These are phyloP conservation scores for Neoascochyta sp. DNA, from an alignment of 2,329 filamentous ascomycete genomes.

Conservation along the genomic window DNA sequence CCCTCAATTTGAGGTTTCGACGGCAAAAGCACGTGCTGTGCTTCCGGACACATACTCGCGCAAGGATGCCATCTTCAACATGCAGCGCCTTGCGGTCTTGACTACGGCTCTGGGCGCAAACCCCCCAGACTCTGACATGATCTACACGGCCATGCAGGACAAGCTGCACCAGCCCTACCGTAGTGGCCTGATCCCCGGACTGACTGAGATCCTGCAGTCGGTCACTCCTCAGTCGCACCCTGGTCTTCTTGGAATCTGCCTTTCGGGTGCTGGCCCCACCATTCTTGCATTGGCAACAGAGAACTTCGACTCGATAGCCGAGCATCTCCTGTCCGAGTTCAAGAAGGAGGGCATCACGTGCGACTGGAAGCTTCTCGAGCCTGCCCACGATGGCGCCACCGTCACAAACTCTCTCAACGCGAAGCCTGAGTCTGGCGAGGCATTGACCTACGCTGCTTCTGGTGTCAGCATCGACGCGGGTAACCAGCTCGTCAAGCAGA, in stretches of 20 bases:
- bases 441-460: constrained; percentile 83
- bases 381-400: constrained; percentile 66
- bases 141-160: constrained; percentile 98
- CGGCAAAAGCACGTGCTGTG: constrained; percentile 81
- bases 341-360: constrained; percentile 69
- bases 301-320: constrained; percentile 83
- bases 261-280: constrained; percentile 91
- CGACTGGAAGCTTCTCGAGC: constrained; percentile 82
- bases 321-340: constrained; percentile 72
- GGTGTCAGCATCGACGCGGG: constrained; percentile 94
- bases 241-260: constrained; percentile 86
- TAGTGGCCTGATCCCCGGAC: constrained; percentile 82
- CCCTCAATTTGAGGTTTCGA: constrained; percentile 93
- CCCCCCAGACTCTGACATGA: constrained; percentile 86
- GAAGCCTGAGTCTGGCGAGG: constrained; percentile 22
- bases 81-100: constrained; percentile 87
- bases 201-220: constrained; percentile 84
- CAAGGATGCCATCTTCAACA: constrained; percentile 88
- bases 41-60: constrained; percentile 76
- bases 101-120: constrained; percentile 85
- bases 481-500: constrained; percentile 86
- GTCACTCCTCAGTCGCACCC: constrained; percentile 85
- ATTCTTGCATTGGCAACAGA: constrained; percentile 88
- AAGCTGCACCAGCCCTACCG: constrained; percentile 97
- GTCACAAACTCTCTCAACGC: constrained; percentile 23